phyloP scores from a whole-genome alignment of 202 grass and related monocot species.

The Saccharum hybrid region DNA sequence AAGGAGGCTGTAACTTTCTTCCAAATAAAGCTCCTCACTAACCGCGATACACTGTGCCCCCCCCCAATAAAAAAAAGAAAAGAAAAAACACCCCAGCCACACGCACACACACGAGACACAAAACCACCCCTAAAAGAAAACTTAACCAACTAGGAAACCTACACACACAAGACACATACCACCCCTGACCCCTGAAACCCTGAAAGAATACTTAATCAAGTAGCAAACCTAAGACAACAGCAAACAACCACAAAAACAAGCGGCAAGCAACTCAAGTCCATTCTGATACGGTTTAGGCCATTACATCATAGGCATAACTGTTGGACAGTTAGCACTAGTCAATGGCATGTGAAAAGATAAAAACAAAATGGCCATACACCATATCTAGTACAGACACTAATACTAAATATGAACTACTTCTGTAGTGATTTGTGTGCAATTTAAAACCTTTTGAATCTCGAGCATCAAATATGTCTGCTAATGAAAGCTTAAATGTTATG shows the following conservation, averaged over 20 bases:
- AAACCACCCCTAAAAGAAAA: no score
- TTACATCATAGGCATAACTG: not conserved
- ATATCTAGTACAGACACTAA: slow-evolving; percentile 9
- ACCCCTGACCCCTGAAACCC: not conserved
- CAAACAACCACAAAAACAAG: not conserved
- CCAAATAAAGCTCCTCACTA: no score
- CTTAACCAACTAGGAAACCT: no score
- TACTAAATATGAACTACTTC: not conserved
- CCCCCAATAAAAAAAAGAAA: no score
- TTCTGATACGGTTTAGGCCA: not conserved
- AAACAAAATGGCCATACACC: not conserved
- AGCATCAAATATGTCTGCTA: slow-evolving; percentile 30
- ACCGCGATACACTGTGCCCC: no score
- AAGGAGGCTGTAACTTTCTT: no score
- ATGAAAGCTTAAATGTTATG: slow-evolving; percentile 36
- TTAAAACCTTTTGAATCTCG: slow-evolving; percentile 22
- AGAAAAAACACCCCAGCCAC: no score
- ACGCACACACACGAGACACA: no score
- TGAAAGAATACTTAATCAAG: not conserved
- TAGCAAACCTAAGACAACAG: not conserved
- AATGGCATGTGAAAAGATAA: not conserved
- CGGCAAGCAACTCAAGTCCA: not conserved
- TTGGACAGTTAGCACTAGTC: not conserved
- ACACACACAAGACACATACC: no score
- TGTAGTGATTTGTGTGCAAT: not conserved